A percentile compares a stretch with the other conserved stretches of the same genome.
Evolutionary conservation across 169 alveolate genomes (phyloP).

Genomic region (Fabrea salina): DNA sequence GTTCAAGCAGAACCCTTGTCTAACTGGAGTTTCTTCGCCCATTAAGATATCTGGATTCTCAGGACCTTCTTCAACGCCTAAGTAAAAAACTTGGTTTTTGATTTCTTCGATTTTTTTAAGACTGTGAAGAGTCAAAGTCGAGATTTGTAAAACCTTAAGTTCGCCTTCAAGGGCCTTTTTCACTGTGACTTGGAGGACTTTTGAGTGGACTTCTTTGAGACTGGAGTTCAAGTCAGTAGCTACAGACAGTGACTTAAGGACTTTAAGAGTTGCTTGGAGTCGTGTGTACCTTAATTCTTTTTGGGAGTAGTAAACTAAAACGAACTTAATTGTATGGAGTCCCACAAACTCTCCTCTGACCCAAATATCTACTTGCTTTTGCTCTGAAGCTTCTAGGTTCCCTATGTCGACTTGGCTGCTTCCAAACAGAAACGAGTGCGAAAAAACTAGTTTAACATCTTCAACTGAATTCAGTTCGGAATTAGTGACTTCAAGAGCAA

Average conservation of each 20-base stretch:
- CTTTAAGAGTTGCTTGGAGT: not conserved
- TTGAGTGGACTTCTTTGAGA: not conserved
- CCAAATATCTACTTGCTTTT: not conserved
- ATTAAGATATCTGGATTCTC: not conserved
- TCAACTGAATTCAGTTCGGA: not conserved
- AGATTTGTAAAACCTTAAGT: not conserved
- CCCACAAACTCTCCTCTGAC: constrained; percentile 7
- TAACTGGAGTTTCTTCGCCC: not conserved
- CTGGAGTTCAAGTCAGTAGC: not conserved
- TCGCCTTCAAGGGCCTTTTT: not conserved
- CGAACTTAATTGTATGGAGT: not conserved
- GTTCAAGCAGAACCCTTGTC: not conserved
- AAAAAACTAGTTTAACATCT: not conserved
- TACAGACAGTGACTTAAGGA: not conserved
- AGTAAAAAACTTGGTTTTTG: constrained; percentile 2
- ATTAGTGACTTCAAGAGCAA: not conserved
- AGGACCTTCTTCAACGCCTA: not conserved
- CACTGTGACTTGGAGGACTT: not conserved
- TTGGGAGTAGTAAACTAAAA: not conserved
- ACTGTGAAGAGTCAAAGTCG: not conserved
- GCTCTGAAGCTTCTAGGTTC: not conserved
- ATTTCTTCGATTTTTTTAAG: not conserved
- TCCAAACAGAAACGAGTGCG: constrained; percentile 16
- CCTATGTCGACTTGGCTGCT: not conserved
- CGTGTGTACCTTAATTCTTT: not conserved